Evolutionary conservation across 345 rosid genomes (phyloP).

Genomic region (Anastatica hierochuntica): DNA sequence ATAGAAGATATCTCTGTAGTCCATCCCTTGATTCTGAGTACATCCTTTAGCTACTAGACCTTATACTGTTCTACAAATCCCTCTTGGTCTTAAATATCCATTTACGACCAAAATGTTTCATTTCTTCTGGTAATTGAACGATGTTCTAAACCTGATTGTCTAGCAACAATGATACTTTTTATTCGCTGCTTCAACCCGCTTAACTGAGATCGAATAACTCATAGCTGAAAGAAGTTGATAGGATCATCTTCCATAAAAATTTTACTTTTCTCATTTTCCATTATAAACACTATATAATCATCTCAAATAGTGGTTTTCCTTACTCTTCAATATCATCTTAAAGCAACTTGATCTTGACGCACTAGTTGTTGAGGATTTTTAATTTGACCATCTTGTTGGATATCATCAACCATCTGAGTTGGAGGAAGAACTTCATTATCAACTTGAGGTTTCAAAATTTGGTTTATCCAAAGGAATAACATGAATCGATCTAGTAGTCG

Average conservation of each 20-base stretch:
- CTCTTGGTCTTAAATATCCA: not conserved
- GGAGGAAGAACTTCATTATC: not conserved
- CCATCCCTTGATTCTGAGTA: too few species aligned
- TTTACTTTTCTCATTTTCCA: not conserved
- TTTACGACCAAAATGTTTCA: too few species aligned
- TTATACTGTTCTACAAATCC: not conserved
- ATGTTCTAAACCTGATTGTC: not conserved
- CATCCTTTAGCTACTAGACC: not conserved
- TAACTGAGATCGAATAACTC: not conserved
- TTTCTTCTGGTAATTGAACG: too few species aligned
- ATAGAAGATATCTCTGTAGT: not conserved
- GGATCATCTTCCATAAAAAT: not conserved
- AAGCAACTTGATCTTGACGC: not conserved
- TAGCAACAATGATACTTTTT: not conserved
- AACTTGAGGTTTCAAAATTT: not conserved
- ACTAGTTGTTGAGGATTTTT: not conserved
- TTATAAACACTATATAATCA: not conserved
- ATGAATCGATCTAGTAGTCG: not conserved
- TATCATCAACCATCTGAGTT: not conserved
- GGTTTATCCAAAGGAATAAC: not conserved
- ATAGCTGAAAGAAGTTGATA: not conserved
- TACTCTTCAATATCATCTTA: not conserved
- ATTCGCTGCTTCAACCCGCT: not conserved
- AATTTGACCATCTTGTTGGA: not conserved
- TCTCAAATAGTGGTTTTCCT: not conserved